Evolutionary conservation across 768 basidiomycete genomes (phyloP), one percentile per base, ranked within the genome.

Genomic region (Lactarius quietus): DNA sequence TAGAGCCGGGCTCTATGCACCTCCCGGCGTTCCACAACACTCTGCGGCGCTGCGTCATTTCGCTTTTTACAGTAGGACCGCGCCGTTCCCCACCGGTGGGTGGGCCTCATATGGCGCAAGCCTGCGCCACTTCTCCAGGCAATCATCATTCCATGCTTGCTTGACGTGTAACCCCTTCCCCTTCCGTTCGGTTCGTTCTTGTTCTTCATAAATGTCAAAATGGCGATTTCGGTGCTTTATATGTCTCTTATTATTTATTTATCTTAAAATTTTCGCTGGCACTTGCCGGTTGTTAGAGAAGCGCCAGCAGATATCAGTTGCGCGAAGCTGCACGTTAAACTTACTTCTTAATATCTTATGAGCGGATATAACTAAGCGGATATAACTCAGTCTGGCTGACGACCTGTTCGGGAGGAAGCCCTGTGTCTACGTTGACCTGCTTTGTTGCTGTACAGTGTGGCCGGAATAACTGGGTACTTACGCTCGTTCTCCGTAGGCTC

Each of bases 11-110:
- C 43, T 55, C 48, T 28, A 7, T 51, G 57, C 43, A 33, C 52
- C 61, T 54, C 33, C 58, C 63, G 54, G 43, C 51, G 31, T 41
- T 35, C 58, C 58, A 54, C 61, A 57, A 63, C 23, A 61, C 57
- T 63, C 59, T 63, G 65, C 61, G 57, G 57, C 61, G 62, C 65
- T 45, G 61, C 57, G 38, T 59, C 65, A 66, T 62, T 38, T 57
- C 65, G 57, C 57, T 63, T 63, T 62, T 66, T 51, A 3, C 33
- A 33, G 8, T 33, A 59, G 61, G 33, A 52, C 53, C 38, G 26
- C 61, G n/a, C 43, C 18, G 39, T 31, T 57, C 41, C 57, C 39
- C 48, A 29, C 14, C 28, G 36, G 35, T 43, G 35, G 35, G 52
- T 28, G 33, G 61, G 41, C 1, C 26, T 26, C 1, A 26, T 38